Base-by-base conservation (phyloP, 257 asterid species). In the Galeopsis tetrahit region DNA sequence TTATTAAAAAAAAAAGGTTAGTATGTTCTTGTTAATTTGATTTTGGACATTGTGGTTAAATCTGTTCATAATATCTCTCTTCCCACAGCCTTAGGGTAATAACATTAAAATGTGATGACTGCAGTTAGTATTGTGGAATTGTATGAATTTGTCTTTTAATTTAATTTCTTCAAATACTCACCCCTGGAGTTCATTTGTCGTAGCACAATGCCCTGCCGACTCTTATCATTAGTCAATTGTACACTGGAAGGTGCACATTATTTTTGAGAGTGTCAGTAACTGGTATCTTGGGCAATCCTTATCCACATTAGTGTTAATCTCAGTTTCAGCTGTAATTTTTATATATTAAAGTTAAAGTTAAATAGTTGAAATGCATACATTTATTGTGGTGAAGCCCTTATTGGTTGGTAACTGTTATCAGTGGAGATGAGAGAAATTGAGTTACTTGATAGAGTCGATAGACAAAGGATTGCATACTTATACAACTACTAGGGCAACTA, bases 91-190 rank as follows among this genome's bases (percentile, higher is more conserved):
- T 48, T 38, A 34, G n/a, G 38, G 32, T 46, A 10, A 11, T 72
- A 39, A 46, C 39, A 35, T 66, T 31, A 34, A 44, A 57, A 7
- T 34, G 11, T 46, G 51, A 43, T 36, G 15, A 36, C 7, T 67
- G 17, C 56, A 39, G 56, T 63, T 70, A 17, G 51, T n/a, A 34
- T 60, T n/a, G 15, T 3, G 11, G 55, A 42, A 31, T 43, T 59
- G 61, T 33, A n/a, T 68, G 43, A 66, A n/a, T 68, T 53, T 42
- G 72, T 9, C 34, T 65, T 73, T 39, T 13, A 28, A 39, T 64
- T 43, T 6, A 4, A 34, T 66, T 55, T 14, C 40, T 65, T 42
- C 11, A 55, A 65, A 68, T 59, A 13, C 43, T 68, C 48, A 21
- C 32, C n/a, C 39, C 55, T 6, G 13, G 17, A 31, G 31, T 15